Base-by-base conservation (phyloP, 257 asterid genomes). In the Solanum tacnaense region DNA sequence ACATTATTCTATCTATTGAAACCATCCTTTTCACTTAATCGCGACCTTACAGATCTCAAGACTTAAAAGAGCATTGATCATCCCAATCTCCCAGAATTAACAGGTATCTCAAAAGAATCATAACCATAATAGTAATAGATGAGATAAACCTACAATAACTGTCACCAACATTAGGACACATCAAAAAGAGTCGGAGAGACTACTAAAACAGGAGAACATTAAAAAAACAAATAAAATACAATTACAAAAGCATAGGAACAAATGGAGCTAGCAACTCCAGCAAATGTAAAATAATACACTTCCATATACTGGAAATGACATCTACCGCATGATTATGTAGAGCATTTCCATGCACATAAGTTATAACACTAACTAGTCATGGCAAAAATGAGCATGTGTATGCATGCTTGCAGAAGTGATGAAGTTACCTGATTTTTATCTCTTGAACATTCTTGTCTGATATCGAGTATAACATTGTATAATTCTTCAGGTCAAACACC, bases 391-490 rank as follows among this genome's bases (percentile, higher is more conserved):
- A 44, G 56, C 84, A 46, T 6, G 83, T 25, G 4, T 6, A 73
- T 34, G 25, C 74, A 86, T 73, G 60, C 60, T 44, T 86, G 88
- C 20, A 73, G 15, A 49, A 23, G 73, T 18, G 46, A 5, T 65
- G 27, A 35, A 67, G 11, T 79, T 84, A 92, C 95, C 95, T 93
- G 89, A 93, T 93, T 87, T 93, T 93, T 49, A 93, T 93, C 89
- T 93, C 95, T 62, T 97, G 98, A 88, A 97, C 98, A 87, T 97
- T 93, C 89, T 94, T 92, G 88, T 97, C 98, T 9, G 98, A 94
- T 74, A 96, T 97, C 76, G 99, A 95, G 92, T 97, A 97, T 83
- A 97, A 88, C 98, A 97, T 96, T n/a, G 95, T 92, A 72, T 93
- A 93, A 88, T 93, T 93, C 91, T 93, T 93, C 92, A 93, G 91